Percentiles rank a stretch among this genome's conserved stretches.
These are phyloP conservation scores for Emydomyces testavorans DNA, from an alignment of 2,329 filamentous ascomycete species.

Conservation along the genomic window DNA sequence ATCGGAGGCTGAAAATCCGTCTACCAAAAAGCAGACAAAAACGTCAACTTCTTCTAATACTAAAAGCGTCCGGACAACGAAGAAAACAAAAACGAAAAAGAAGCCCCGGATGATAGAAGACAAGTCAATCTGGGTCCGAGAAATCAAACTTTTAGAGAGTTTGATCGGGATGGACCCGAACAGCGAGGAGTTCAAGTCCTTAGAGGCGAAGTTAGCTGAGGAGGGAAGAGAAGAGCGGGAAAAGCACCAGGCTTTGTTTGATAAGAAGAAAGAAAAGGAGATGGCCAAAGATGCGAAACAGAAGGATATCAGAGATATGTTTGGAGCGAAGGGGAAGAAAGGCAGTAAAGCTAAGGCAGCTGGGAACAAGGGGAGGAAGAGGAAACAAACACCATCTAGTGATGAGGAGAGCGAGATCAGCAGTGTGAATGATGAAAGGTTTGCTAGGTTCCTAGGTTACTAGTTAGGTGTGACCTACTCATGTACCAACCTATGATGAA, in stretches of 20 bases:
- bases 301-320: conserved; percentile 30
- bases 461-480: not conserved
- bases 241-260: conserved; percentile 66
- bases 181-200: conserved; percentile 55
- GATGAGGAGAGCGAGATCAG: not conserved
- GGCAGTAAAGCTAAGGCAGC: conserved; percentile 31
- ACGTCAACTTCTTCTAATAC: conserved; percentile 14
- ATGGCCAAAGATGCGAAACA: conserved; percentile 39
- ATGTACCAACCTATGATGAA: too few species aligned
- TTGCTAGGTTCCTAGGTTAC: not conserved
- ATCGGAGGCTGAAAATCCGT: not conserved
- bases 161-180: conserved; percentile 74
- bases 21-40: conserved; percentile 3
- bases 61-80: conserved; percentile 16
- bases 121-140: conserved; percentile 73
- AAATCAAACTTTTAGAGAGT: conserved; percentile 88
- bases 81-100: conserved; percentile 19
- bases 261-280: conserved; percentile 57
- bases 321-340: conserved; percentile 12
- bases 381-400: conserved; percentile 4
- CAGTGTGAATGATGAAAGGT: not conserved
- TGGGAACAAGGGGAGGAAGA: conserved; percentile 12
- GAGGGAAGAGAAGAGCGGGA: conserved; percentile 59
- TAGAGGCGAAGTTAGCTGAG: conserved; percentile 55
- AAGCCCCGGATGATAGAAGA: conserved; percentile 50